Evolutionary conservation across 768 basidiomycete genomes (phyloP), one percentile per base, ranked within the genome.

Genomic region (Trametes elegans): DNA sequence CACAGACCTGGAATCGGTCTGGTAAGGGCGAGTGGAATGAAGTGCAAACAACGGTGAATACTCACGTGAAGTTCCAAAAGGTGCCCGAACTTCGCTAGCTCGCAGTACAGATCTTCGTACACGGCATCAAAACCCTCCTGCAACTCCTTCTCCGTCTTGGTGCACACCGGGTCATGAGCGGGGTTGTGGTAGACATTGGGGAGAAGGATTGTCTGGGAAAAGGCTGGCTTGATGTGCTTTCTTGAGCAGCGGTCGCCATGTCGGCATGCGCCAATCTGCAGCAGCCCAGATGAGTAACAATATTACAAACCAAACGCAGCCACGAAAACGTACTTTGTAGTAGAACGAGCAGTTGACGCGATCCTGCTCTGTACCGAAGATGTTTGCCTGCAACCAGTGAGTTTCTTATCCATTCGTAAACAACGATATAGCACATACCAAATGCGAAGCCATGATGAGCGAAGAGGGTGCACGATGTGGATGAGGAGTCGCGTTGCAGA

Each of bases 261-360:
- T 49, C 97, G 81, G 73, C 97, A 99, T 42, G 97, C 97, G 55
- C 97, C 97, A 76, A 99, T 99, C 90, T 95, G 54, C 32, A 57
- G 54, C 14, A 44, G 23, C n/a, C 41, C 50, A 43, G 47, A 32
- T 38, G 10, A 41, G 62, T 36, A 56, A 55, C 34, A n/a, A 46
- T 41, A 16, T 7, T 7, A 18, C 18, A n/a, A 38, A 27, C 21
- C 46, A 27, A 38, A 58, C 10, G 11, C 11, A 26, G 49, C 53
- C 34, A 36, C 16, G 19, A 43, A 34, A 34, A 70, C 81, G 29
- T 58, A 90, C 90, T 76, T 96, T 96, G 78, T 96, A 94, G 75
- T 97, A 98, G 77, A 99, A 98, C 1, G 95, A 98, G 69, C 96
- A 99, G 70, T 99, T 99, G 60, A 99, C 96, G 64, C 95, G 87